Evolutionary conservation across 306 rosid genomes (phyloP).

Genomic region (Vigna reflexopilosa): DNA sequence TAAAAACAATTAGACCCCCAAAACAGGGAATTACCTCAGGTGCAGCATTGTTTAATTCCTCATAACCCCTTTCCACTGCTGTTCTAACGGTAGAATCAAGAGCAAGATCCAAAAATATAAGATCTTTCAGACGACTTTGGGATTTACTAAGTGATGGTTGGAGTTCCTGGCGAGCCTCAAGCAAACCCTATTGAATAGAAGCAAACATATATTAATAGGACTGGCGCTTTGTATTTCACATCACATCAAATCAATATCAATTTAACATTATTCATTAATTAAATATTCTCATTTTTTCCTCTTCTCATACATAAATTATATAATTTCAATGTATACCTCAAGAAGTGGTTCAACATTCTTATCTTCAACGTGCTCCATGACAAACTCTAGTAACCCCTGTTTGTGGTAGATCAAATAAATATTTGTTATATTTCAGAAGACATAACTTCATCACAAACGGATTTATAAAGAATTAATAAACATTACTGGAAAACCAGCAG

Average conservation of each 20-base stretch:
- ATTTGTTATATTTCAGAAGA: conserved; percentile 35
- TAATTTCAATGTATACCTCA: conserved; percentile 64
- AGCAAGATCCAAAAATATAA: conserved; percentile 92
- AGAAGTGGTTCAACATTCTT: conserved; percentile 75
- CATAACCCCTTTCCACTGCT: conserved; percentile 90
- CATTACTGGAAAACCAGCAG: conserved; percentile 83
- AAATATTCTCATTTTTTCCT: neutral
- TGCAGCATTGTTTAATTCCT: conserved; percentile 78
- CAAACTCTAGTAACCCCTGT: conserved; percentile 77
- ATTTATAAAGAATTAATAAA: conserved; percentile 42
- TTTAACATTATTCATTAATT: neutral
- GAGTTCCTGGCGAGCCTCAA: conserved; percentile 93
- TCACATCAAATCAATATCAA: conserved; percentile 1
- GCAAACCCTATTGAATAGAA: conserved; percentile 68
- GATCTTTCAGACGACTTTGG: conserved; percentile 87
- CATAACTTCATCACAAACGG: conserved; percentile 40
- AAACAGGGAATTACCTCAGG: conserved; percentile 69
- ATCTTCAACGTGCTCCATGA: conserved; percentile 78
- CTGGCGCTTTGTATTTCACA: neutral
- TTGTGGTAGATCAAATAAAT: conserved; percentile 31
- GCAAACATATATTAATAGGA: conserved; percentile 25
- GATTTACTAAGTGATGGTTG: conserved; percentile 72
- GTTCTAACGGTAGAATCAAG: conserved; percentile 98
- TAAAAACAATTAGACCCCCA: conserved; percentile 21
- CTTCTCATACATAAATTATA: conserved; percentile 2